Evolutionary conservation across 306 rosid genomes (phyloP).

Genomic region (Pueraria montana): DNA sequence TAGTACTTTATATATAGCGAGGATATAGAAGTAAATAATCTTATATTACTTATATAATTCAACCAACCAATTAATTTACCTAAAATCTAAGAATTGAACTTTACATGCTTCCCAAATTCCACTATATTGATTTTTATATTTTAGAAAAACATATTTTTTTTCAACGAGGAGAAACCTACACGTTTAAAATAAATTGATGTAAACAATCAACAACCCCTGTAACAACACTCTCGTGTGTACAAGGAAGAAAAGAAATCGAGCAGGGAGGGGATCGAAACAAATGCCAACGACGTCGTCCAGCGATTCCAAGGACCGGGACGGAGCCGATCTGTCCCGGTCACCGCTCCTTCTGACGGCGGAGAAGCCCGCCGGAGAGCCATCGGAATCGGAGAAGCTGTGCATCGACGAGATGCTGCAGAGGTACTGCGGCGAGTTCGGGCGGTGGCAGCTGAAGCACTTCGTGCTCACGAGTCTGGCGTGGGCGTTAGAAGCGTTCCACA

Average conservation of each 20-base stretch:
- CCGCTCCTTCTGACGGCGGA: conserved; percentile 50
- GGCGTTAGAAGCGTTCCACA: conserved; percentile 93
- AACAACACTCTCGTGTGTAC: background rate
- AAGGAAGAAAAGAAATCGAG: background rate
- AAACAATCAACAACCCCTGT: too few relatives aligned
- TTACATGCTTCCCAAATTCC: too few relatives aligned
- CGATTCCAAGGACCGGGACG: background rate
- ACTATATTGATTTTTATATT: too few relatives aligned
- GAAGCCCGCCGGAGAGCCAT: background rate
- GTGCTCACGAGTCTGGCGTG: conserved; percentile 85
- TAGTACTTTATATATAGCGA: too few relatives aligned
- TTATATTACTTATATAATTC: background rate
- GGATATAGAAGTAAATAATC: too few relatives aligned
- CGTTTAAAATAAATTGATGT: too few relatives aligned
- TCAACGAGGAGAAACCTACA: background rate
- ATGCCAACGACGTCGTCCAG: conserved; percentile 39
- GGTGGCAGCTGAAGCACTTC: conserved; percentile 86
- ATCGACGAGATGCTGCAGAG: conserved; percentile 81
- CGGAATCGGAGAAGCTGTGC: conserved; percentile 52
- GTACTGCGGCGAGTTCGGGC: conserved; percentile 90
- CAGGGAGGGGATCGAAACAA: background rate
- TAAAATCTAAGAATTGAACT: background rate
- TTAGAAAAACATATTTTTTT: too few relatives aligned
- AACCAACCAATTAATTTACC: background rate
- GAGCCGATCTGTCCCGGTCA: conserved; percentile 32